Conservation (phyloP, 805 yeast genomes). For the Ogataea ganodermae region DNA sequence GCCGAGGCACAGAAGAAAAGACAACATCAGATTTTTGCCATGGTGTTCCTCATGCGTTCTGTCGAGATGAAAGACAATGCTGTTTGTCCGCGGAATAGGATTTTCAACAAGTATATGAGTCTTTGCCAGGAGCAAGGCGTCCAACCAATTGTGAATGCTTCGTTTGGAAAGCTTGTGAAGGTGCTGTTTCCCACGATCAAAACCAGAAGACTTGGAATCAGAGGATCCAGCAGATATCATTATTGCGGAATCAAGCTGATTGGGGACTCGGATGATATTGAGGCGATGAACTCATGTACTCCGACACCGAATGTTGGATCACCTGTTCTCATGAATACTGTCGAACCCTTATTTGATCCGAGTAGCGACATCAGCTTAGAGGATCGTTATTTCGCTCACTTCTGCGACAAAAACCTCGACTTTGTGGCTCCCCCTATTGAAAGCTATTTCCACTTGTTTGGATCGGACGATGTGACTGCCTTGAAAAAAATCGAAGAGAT, state of each 20-base stretch:
- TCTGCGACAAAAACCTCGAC: conserved; percentile 15
- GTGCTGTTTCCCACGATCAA: conserved; percentile 64
- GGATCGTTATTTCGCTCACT: conserved; percentile 12
- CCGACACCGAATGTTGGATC: conserved; percentile 20
- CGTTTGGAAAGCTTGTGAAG: conserved; percentile 74
- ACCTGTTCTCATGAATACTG: conserved; percentile 12
- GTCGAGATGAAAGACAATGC: conserved; percentile 53
- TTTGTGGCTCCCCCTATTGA: conserved; percentile 20
- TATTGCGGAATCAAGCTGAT: conserved; percentile 70
- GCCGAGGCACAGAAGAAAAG: conserved; percentile 43
- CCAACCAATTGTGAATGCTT: conserved; percentile 71
- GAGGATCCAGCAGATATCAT: conserved; percentile 83
- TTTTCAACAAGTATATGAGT: conserved; percentile 66
- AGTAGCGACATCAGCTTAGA: conserved; percentile 15
- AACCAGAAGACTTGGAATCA: conserved; percentile 77
- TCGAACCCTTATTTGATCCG: conserved; percentile 6
- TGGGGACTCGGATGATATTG: conserved; percentile 37
- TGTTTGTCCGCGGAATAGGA: conserved; percentile 63
- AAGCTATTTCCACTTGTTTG: conserved; percentile 13
- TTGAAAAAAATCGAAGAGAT: conserved; percentile 45
- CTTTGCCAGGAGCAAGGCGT: conserved; percentile 54
- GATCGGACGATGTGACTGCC: conserved; percentile 11
- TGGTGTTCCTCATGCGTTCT: conserved; percentile 74
- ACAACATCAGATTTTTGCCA: conserved; percentile 76
- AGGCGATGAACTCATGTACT: conserved; percentile 14